phyloP scores from a whole-genome alignment of 148 eudicot species.

The Chenopodium album region DNA sequence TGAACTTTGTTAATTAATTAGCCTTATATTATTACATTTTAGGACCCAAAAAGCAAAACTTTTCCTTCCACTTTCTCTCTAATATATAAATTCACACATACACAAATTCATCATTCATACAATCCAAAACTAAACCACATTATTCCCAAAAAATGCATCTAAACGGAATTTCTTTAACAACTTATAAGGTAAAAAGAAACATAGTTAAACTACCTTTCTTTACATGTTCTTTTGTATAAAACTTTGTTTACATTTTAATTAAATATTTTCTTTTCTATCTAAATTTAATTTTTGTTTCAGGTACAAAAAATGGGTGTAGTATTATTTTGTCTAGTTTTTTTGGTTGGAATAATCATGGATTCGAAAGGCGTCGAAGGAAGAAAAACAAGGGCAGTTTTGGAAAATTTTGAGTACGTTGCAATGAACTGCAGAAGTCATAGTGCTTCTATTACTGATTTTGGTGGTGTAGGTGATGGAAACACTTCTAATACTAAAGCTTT shows the following conservation, averaged over 20 bases:
- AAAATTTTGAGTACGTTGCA: slow-evolving; percentile 46
- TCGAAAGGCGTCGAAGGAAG: slow-evolving; percentile 36
- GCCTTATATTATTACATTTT: not conserved
- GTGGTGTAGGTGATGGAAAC: slow-evolving; percentile 81
- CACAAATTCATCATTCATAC: slow-evolving; percentile 13
- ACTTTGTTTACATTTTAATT: not conserved
- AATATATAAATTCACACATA: slow-evolving; percentile 15
- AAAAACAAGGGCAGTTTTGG: slow-evolving; percentile 24
- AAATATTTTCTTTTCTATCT: too few species aligned
- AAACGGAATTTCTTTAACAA: not conserved
- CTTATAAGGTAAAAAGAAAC: slow-evolving; percentile 1
- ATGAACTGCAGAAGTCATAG: slow-evolving; percentile 61
- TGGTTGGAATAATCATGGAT: slow-evolving; percentile 15
- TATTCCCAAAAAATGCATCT: slow-evolving; percentile 17
- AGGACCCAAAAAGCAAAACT: not conserved
- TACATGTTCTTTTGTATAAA: not conserved
- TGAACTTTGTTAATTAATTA: slow-evolving; percentile 15
- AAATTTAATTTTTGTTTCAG: slow-evolving; percentile 7
- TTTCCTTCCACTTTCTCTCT: not conserved
- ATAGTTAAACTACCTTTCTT: not conserved
- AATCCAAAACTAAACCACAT: slow-evolving; percentile 20
- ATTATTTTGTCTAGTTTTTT: slow-evolving; percentile 2
- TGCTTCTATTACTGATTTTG: slow-evolving; percentile 73
- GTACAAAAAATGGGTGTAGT: slow-evolving; percentile 21
- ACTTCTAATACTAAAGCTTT: slow-evolving; percentile 81